Base-by-base conservation (phyloP, 371 early-diverging fungal genomes). In the Batkoa obscura region DNA sequence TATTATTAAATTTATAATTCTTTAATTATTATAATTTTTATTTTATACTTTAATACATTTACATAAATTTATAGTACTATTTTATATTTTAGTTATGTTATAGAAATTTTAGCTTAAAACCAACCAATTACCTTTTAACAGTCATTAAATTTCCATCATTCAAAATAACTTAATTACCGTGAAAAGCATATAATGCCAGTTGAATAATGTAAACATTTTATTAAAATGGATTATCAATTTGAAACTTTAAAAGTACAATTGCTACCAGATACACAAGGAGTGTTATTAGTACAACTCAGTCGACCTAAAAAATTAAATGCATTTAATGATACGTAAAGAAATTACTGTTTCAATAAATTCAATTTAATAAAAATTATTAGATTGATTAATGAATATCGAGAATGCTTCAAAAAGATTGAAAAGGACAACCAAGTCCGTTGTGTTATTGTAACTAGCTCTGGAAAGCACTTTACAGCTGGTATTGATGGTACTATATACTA, bases 401-500 rank as follows among this genome's bases (percentile, higher is more conserved):
- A 17, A 6, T 50, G 31, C 36, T 50, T 50, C 34, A 17, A 50
- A 34, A 36, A 3, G 17, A 10, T 50, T 6, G 13, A 34, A 30
- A 50, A 31, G 8, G 50, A 50, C 36, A 10, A 17, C 3, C 12
- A 2, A 34, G 50, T 50, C n/a, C 15, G 30, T 6, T 31, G 50
- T 30, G 15, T 50, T 6, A 34, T 50, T 31, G 34, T 50, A 12
- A 12, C 5, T 50, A 34, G 50, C 2, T 34, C 36, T 3, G 34
- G 50, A 10, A 5, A 17, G 8, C 12, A 12, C 12, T 50, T 50
- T n/a, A 17, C 13, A 17, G 3, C 50, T 31, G 50, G 50, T 5
- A 50, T 50, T 4, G 50, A 50, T 34, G 15, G 50, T 50, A 50
- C n/a, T n/a, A n/a, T n/a, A n/a, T n/a, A n/a, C n/a, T n/a, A n/a